Conservation (phyloP, 2,329 filamentous ascomycete species). For the Nemania bipapillata region DNA sequence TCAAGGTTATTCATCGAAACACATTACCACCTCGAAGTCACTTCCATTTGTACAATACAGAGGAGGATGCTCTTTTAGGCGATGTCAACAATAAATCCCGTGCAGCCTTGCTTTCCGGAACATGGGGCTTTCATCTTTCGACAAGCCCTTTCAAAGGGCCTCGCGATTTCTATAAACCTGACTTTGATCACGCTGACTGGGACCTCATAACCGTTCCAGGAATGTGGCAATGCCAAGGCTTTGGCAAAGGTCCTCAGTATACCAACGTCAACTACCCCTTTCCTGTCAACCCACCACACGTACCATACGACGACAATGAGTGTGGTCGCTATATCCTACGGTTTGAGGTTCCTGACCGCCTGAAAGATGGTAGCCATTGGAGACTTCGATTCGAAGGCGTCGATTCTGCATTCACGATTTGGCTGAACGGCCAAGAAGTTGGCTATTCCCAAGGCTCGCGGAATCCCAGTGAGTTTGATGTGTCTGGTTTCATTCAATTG, state of each 20-base stretch:
- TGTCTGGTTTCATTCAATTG: conserved; percentile 63
- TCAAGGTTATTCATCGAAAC: conserved; percentile 68
- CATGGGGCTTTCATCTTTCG: conserved; percentile 65
- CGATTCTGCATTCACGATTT: conserved; percentile 76
- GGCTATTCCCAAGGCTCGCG: conserved; percentile 79
- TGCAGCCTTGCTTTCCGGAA: conserved; percentile 61
- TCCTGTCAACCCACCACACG: conserved; percentile 71
- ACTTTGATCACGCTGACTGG: conserved; percentile 55
- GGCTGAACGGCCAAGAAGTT: conserved; percentile 73
- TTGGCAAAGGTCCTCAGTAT: conserved; percentile 69
- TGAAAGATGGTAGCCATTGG: conserved; percentile 62
- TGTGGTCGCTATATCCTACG: conserved; percentile 70
- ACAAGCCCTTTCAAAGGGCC: conserved; percentile 60
- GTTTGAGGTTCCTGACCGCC: conserved; percentile 64
- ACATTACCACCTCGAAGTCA: conserved; percentile 65
- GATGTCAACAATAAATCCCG: conserved; percentile 55
- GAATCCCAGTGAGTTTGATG: conserved; percentile 78
- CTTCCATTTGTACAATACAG: conserved; percentile 64
- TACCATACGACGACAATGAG: conserved; percentile 72
- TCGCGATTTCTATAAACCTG: conserved; percentile 53
- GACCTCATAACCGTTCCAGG: conserved; percentile 68
- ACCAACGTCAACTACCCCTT: conserved; percentile 72
- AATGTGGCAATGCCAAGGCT: conserved; percentile 75
- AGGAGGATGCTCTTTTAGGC: conserved; percentile 60
- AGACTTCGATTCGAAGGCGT: conserved; percentile 80